Evolutionary conservation across 2,329 filamentous ascomycete species (phyloP), one percentile per base, ranked within the genome.

Genomic region (Colletotrichum orchidophilum): DNA sequence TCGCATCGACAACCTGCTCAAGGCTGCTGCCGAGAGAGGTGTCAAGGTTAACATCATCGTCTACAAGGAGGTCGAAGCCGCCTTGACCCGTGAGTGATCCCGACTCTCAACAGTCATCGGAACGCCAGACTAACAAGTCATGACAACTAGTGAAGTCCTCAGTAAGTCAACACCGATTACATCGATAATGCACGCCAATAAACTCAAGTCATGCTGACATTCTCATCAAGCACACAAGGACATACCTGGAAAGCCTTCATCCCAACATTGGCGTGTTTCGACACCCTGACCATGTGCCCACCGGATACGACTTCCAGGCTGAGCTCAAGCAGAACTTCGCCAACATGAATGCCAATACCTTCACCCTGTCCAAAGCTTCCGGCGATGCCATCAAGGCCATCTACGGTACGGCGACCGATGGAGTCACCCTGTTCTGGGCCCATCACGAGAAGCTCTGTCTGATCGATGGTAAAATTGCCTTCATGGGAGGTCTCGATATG

Each of bases 371-470:
- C 21, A 92, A 91, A 75, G 85, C 95, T 53, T 93, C 93, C 0
- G 86, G 87, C 27, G 93, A 96, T 76, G 88, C 92, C 1, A 78
- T 97, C 59, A 93, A 94, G 78, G 90, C 91, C 1, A 82, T 97
- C 1, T 97, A 97, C 77, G 95, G 95, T 64, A 92, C 93, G 60
- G 71, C 71, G 3, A 90, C 90, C 39, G 93, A 95, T 35, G 94
- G 93, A 75, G 90, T 95, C 1, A 92, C 97, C 12, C 83, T 97
- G 1, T 97, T 94, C 81, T 97, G 95, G 95, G 94, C 94, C 3
- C 95, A 97, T 76, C 95, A 97, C 76, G 95, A 98, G 82, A 98
- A 98, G 81, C 87, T 97, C 1, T 94, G 94, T 75, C 79, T 97
- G 2, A 83, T 98, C 18, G 95, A 98, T 79, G 90, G 92, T n/a